Evolutionary conservation across 1,284 basidiomycete species (phyloP).

Genomic region (Marasmius fiardii): DNA sequence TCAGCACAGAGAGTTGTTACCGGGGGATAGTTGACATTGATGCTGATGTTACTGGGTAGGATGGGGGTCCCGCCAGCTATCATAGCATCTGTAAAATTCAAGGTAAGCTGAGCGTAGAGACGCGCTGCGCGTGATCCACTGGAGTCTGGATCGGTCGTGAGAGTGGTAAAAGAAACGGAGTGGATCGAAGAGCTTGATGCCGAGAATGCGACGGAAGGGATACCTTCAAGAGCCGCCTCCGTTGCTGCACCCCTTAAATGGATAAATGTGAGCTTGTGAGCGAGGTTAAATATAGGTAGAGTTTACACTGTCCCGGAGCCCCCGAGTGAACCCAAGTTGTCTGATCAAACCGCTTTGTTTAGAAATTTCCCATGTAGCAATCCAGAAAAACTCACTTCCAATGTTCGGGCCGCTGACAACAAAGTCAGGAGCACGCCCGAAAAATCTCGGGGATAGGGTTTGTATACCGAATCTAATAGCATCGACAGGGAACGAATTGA

Average conservation of each 20-base stretch:
- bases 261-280: neutral
- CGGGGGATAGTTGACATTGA: slow-evolving; percentile 52
- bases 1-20: slow-evolving; percentile 32
- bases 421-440: slow-evolving; percentile 43
- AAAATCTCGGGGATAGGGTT: slow-evolving; percentile 41
- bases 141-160: slow-evolving; percentile 29
- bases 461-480: slow-evolving; percentile 44
- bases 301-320: slow-evolving; percentile 48
- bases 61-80: slow-evolving; percentile 26
- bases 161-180: slow-evolving; percentile 42
- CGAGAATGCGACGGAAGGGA: slow-evolving; percentile 50
- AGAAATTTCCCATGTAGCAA: slow-evolving; percentile 14
- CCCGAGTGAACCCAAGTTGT: slow-evolving; percentile 34
- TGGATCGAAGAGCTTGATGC: slow-evolving; percentile 31
- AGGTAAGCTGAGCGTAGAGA: slow-evolving; percentile 40
- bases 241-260: slow-evolving; percentile 42
- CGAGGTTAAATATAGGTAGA: neutral
- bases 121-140: slow-evolving; percentile 33
- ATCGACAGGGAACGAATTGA: slow-evolving; percentile 42
- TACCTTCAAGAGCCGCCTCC: slow-evolving; percentile 41
- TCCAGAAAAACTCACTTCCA: slow-evolving; percentile 33
- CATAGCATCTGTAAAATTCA: slow-evolving; percentile 36
- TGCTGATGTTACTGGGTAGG: slow-evolving; percentile 35
- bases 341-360: slow-evolving; percentile 25
- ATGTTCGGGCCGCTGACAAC: slow-evolving; percentile 51